Evolutionary conservation across 257 asterid species (phyloP).

Genomic region (Penstemon newberryi): DNA sequence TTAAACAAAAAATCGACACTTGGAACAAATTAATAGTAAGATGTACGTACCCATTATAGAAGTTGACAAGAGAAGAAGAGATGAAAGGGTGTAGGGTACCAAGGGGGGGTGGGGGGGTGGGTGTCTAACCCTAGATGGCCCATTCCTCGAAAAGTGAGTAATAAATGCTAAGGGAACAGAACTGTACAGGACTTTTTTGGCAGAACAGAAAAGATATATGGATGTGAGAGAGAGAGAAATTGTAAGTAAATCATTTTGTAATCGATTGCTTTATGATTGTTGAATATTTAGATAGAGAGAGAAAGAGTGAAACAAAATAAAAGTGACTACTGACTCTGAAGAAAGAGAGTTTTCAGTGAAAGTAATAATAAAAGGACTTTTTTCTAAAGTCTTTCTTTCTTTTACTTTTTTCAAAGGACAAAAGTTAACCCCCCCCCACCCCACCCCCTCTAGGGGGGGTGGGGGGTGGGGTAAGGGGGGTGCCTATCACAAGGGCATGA

Average conservation of each 20-base stretch:
- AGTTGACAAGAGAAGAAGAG: slow-evolving; percentile 52
- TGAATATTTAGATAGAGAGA: not conserved
- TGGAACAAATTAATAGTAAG: slow-evolving; percentile 29
- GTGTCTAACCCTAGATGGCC: slow-evolving; percentile 55
- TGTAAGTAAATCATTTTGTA: slow-evolving; percentile 72
- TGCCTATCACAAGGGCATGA: slow-evolving; percentile 58
- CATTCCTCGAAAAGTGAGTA: slow-evolving; percentile 69
- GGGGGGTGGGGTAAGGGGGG: slow-evolving; percentile 1
- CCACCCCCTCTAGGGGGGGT: not conserved
- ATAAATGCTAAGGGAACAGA: slow-evolving; percentile 68
- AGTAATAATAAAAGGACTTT: slow-evolving; percentile 39
- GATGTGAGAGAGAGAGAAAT: slow-evolving; percentile 48
- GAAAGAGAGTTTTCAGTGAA: slow-evolving; percentile 14
- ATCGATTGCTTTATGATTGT: slow-evolving; percentile 94
- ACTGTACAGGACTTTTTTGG: slow-evolving; percentile 80
- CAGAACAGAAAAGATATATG: slow-evolving; percentile 68
- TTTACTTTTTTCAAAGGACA: slow-evolving; percentile 50
- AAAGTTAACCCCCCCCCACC: slow-evolving; percentile 39
- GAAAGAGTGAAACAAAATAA: not conserved
- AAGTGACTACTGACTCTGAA: not conserved
- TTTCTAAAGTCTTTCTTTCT: slow-evolving; percentile 35
- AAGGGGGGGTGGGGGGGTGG: not conserved
- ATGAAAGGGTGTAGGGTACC: not conserved
- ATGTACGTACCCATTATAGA: slow-evolving; percentile 34
- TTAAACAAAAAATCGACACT: slow-evolving; percentile 35